Percentiles rank a stretch among this genome's conserved stretches.
phyloP scores from a whole-genome alignment of 2,329 filamentous ascomycete species.

The Arachnopeziza araneosa region DNA sequence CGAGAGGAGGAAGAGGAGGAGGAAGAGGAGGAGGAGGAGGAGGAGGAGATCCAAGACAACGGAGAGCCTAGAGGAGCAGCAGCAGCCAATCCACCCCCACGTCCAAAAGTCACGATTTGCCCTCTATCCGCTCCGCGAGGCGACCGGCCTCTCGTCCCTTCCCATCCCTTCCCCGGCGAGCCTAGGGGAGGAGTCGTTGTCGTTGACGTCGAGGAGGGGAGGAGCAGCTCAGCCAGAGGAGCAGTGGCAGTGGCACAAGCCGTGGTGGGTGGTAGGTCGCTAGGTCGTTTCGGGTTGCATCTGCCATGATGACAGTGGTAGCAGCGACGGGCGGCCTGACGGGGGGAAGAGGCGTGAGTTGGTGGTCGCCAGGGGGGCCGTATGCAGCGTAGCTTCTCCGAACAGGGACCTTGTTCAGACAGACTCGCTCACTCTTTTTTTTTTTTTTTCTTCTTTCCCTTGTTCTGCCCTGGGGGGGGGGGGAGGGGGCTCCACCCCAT shows the following conservation, averaged over 20 bases:
- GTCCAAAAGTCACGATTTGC: background rate
- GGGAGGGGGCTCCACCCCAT: slow-evolving; percentile 11
- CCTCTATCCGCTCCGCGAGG: too few relatives aligned
- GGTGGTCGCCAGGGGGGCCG: slow-evolving; percentile 1
- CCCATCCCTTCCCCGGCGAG: background rate
- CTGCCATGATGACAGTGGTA: background rate
- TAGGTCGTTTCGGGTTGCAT: background rate
- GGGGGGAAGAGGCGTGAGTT: background rate
- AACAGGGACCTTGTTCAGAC: background rate
- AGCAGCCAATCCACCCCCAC: background rate
- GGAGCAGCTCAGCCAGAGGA: too few relatives aligned
- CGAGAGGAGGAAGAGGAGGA: too few relatives aligned
- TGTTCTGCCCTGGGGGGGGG: background rate
- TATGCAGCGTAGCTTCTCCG: slow-evolving; percentile 3
- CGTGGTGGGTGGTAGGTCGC: too few relatives aligned
- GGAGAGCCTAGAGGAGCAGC: too few relatives aligned
- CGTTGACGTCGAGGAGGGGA: too few relatives aligned
- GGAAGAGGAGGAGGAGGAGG: too few relatives aligned
- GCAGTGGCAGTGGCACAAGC: too few relatives aligned
- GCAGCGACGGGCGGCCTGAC: background rate
- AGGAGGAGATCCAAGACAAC: too few relatives aligned
- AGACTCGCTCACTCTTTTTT: too few relatives aligned
- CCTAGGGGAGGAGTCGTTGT: background rate
- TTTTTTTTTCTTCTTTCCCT: background rate
- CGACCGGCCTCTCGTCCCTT: background rate